These are phyloP conservation scores for Nakazawaea ambrosiae DNA, from an alignment of 805 yeast species.

Conservation along the genomic window DNA sequence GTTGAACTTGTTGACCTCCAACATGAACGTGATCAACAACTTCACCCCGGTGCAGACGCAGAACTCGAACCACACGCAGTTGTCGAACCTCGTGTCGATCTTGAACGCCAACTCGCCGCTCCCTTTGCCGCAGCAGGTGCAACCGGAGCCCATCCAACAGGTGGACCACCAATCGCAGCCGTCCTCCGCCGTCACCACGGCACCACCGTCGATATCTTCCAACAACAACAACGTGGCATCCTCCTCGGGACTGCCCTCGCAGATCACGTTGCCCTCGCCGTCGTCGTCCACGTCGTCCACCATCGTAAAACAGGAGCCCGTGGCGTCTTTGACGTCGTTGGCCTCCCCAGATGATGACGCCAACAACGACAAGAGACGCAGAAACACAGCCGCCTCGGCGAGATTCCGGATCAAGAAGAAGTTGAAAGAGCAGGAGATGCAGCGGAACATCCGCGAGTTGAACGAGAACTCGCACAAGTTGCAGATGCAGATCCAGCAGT, in stretches of 20 bases:
- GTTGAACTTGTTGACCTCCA: neutral
- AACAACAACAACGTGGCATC: neutral
- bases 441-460: constrained; percentile 64
- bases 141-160: neutral
- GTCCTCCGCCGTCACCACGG: neutral
- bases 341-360: constrained; percentile 19
- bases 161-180: neutral
- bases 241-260: neutral
- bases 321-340: neutral
- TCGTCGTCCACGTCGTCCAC: neutral
- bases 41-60: neutral
- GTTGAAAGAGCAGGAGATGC: constrained; percentile 87
- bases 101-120: constrained; percentile 4
- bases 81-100: constrained; percentile 5
- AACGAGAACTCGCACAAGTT: constrained; percentile 58
- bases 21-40: constrained; percentile 1
- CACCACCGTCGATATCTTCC: neutral
- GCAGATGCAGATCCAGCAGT: constrained; percentile 69
- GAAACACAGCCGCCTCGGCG: constrained; percentile 93
- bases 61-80: neutral
- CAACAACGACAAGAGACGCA: constrained; percentile 67
- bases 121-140: neutral
- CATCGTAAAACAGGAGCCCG: neutral
- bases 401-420: constrained; percentile 90
- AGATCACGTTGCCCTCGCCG: neutral